Percentiles rank a stretch among this genome's conserved stretches.
Evolutionary conservation across 2,329 filamentous ascomycete species (phyloP).

Genomic region (Pseudogymnoascus sp.): DNA sequence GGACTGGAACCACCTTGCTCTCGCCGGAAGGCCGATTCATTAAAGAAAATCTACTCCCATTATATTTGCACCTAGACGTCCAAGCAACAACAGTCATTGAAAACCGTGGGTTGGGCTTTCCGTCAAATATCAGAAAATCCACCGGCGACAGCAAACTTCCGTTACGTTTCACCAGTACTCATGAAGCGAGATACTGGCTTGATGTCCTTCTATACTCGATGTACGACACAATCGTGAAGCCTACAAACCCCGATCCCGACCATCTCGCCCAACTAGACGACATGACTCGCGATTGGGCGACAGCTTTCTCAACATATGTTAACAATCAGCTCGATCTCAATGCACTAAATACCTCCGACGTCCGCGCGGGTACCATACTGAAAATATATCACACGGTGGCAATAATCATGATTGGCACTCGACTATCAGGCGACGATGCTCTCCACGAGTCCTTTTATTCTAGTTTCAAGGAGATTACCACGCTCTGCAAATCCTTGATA

Average conservation of each 20-base stretch:
- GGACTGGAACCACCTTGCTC: background rate
- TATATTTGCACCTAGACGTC: background rate
- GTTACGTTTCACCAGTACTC: background rate
- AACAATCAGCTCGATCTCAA: background rate
- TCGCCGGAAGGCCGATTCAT: background rate
- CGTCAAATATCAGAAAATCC: background rate
- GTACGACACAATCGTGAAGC: background rate
- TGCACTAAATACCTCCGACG: background rate
- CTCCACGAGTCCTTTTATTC: background rate
- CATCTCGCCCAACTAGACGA: background rate
- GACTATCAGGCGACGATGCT: background rate
- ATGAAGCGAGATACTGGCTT: background rate
- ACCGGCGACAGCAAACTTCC: background rate
- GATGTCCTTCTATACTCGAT: background rate
- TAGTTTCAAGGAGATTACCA: background rate
- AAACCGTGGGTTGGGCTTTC: background rate
- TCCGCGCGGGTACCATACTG: background rate
- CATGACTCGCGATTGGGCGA: background rate
- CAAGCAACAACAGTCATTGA: background rate
- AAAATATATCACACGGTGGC: background rate
- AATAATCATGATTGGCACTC: background rate
- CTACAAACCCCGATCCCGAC: background rate
- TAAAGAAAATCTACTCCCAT: background rate
- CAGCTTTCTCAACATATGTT: background rate
- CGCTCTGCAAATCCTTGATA: background rate